Base-by-base conservation (phyloP, 768 basidiomycete genomes). In the Exidia glandulosa region DNA sequence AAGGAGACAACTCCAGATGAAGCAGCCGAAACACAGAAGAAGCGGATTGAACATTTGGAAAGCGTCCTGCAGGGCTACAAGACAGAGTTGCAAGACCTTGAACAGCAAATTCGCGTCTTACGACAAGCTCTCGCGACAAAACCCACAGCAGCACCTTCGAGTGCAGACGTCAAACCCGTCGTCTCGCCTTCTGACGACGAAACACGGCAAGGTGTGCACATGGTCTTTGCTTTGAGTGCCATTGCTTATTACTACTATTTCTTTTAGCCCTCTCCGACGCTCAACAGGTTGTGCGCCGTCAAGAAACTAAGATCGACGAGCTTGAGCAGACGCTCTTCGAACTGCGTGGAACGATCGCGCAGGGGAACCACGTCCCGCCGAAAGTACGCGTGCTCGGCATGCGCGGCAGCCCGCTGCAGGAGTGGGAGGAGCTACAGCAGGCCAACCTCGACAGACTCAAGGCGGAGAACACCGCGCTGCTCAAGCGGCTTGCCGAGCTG, bases 261-360 rank as follows among this genome's bases (percentile, higher is more conserved):
- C n/a, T n/a, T 27, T 7, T 58, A 87, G 84, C 76, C 16, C 74
- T 85, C 27, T 68, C 77, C 29, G 71, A 74, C 57, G 72, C 74
- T 0, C 72, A 74, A 32, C 63, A 68, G 0, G 73, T 71, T 37
- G 60, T 67, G 37, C 73, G 75, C 62, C 70, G 37, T 7, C 76
- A 80, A 16, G 71, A 78, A 1, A 75, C 75, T 57, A 78, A 78
- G 68, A 81, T 89, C 33, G 89, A 90, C 29, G 67, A 74, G n/a
- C 77, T 91, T 36, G 87, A 90, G 65, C 90, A 92, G 68, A 76
- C 79, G 10, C 78, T 93, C 7, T 90, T 88, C 67, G 88, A 92
- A 58, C 77, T 91, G 2, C 73, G 79, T 2, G 89, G 89, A 0
- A 84, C 88, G 69, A 84, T 90, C 30, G 89, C 84, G 0, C 82